Evolutionary conservation across 345 rosid species (phyloP), one percentile per base, ranked within the genome.

Genomic region (Hibiscus syriacus): DNA sequence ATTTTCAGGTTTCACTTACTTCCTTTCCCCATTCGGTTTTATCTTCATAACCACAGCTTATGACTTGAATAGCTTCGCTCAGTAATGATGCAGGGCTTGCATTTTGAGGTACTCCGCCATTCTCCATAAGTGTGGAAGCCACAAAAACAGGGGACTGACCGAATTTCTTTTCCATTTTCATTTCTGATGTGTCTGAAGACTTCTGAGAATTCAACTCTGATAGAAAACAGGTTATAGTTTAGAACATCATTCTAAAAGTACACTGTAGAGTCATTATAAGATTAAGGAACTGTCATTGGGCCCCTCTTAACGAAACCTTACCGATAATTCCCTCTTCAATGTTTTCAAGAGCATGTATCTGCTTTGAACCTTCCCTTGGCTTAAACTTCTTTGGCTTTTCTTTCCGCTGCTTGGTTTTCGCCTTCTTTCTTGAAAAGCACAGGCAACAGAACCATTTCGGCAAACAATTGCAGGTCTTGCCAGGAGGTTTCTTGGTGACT

Each of bases 1-100:
- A 32, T 32, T 39, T 29, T 14, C 34, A 25, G 23, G 5, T 17
- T 60, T 16, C 29, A 79, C 89, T 73, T 79, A 92, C 98, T 83
- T 92, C 98, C 73, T 90, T 92, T 55, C 98, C 98, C 98, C 98
- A 92, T 82, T 92, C 98, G 11, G 97, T 92, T 81, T 92, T 92
- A 72, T 87, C 98, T 81, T 92, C 98, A 34, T 92, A 92, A 36
- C 98, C 98, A 30, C 97, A 90, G 78, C 98, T 92, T 74, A 92
- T 87, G 64, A 92, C 98, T 81, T 92, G 98, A 69, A 92, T 88
- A 36, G 98, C 97, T 85, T 92, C 98, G 72, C 86, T 88, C 69
- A 92, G 69, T 36, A 88, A 79, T 5, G 92, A 81, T 0, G 89
- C 98, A 5, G 92, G 88, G 57, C 86, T 83, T 16, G 92, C 86